Evolutionary conservation across 345 rosid genomes (phyloP), one percentile per base, ranked within the genome.

Genomic region (Citrus australasica): DNA sequence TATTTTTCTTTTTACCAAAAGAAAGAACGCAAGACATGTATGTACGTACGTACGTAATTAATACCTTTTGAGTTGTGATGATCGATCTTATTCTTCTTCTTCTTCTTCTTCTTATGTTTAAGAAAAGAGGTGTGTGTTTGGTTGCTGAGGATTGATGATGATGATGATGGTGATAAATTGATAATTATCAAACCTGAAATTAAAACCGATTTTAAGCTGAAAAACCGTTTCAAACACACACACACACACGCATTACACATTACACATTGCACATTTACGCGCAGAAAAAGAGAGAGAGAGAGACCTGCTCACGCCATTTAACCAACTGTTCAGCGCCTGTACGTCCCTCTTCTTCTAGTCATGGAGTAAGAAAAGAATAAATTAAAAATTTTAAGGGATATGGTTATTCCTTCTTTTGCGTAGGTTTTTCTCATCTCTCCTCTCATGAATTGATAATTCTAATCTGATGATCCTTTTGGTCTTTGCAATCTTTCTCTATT

Each of bases 331-430:
- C 22, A 53, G 51, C 51, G 17, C 51, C 17, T 13, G 51, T 25
- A 25, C 25, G 25, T 46, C 51, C 51, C 51, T 46, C 17, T 11
- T 46, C 17, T 11, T 46, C 51, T 1, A 46, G 51, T 46, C 33
- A n/a, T n/a, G n/a, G 3, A 32, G 33, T 32, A 32, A 32, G 33
- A 30, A 30, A 46, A 11, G 13, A 46, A 46, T 46, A 11, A 46
- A 11, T 46, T 46, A 46, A 46, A 46, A 46, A 46, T 11, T 11
- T 46, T 46, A 11, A 3, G 51, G 17, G 13, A 46, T 46, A 3
- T 13, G 74, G 53, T 81, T 32, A 32, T 32, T 77, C 80, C 83
- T 58, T 4, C 9, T 74, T 85, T 83, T 76, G 38, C 84, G 85
- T 75, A 6, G 6, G 2, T 30, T 63, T 46, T 46, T 11, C 51